Evolutionary conservation across 495 filamentous ascomycete species (phyloP).

Genomic region (Neurospora terricola): DNA sequence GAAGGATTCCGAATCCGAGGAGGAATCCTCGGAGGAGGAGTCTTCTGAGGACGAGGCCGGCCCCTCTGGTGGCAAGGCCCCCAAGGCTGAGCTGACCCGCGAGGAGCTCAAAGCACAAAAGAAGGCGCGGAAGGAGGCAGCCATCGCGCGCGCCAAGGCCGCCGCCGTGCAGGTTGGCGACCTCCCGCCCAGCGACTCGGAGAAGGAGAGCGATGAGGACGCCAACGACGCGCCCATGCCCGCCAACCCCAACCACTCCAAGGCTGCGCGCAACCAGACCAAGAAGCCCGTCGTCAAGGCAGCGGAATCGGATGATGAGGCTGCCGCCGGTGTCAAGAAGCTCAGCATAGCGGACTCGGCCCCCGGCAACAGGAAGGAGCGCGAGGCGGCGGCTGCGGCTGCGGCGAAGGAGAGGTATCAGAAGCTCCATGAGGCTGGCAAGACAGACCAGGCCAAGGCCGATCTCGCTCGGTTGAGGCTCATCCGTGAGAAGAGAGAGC

Average conservation of each 20-base stretch:
- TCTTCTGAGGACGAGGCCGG: constrained; percentile 22
- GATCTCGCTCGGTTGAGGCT: constrained; percentile 75
- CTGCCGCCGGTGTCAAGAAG: constrained; percentile 38
- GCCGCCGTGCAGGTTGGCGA: constrained; percentile 67
- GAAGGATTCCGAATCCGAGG: constrained; percentile 24
- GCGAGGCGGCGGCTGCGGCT: constrained; percentile 79
- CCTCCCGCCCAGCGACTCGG: constrained; percentile 60
- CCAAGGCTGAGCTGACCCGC: constrained; percentile 50
- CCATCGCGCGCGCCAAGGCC: constrained; percentile 57
- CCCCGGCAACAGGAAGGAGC: constrained; percentile 57
- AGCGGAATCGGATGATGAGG: constrained; percentile 23
- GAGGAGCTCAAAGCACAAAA: constrained; percentile 81
- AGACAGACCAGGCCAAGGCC: constrained; percentile 93
- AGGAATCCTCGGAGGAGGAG: constrained; percentile 36
- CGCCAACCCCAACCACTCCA: constrained; percentile 85
- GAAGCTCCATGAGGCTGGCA: constrained; percentile 91
- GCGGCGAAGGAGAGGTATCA: constrained; percentile 83
- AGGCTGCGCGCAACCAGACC: constrained; percentile 47
- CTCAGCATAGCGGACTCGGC: constrained; percentile 27
- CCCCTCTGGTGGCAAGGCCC: constrained; percentile 25
- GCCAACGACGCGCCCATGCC: constrained; percentile 50
- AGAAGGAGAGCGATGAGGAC: constrained; percentile 48
- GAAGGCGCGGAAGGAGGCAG: constrained; percentile 87
- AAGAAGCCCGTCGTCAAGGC: constrained; percentile 26
- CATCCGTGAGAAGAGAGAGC: constrained; percentile 78